Percentiles rank a stretch among this genome's conserved stretches.
Conservation (phyloP, 192 early-diverging fungal species). For the Coemansia furcata region DNA sequence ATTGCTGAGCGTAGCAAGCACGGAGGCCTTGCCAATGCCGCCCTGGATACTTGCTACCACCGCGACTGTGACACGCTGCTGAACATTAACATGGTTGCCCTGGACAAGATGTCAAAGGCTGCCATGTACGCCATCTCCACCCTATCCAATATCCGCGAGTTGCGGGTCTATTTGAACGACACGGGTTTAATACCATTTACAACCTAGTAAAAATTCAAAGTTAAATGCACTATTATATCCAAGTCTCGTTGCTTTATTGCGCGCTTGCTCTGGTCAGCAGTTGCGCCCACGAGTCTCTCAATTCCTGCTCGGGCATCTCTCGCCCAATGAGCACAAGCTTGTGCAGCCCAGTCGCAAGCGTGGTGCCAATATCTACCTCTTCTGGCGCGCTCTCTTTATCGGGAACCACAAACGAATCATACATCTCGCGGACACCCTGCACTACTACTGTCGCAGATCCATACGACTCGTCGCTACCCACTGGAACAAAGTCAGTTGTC, state of each 20-base stretch:
- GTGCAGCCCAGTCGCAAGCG: not conserved
- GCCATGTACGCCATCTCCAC: conserved; percentile 49
- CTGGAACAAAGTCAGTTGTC: conserved; percentile 34
- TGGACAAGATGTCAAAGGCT: conserved; percentile 51
- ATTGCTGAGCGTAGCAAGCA: conserved; percentile 54
- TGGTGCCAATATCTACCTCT: not conserved
- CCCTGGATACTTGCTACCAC: conserved; percentile 70
- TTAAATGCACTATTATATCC: not conserved
- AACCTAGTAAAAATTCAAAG: too few relatives aligned
- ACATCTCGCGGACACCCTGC: conserved; percentile 67
- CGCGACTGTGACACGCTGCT: conserved; percentile 64
- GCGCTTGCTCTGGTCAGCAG: conserved; percentile 19
- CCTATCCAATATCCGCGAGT: conserved; percentile 12
- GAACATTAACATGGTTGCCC: conserved; percentile 61
- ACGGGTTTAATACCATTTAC: not conserved
- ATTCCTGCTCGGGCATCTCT: conserved; percentile 25
- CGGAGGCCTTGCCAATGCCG: conserved; percentile 63
- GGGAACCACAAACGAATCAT: conserved; percentile 54
- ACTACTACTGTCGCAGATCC: conserved; percentile 50
- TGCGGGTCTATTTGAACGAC: conserved; percentile 18
- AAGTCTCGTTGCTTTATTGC: not conserved
- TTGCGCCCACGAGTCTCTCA: conserved; percentile 31
- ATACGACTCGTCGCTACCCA: conserved; percentile 19
- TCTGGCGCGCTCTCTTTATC: not conserved
- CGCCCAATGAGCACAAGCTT: conserved; percentile 50